Percentiles rank a stretch among this genome's conserved stretches.
phyloP scores from a whole-genome alignment of 2,329 filamentous ascomycete genomes.

The Metarhizium album region DNA sequence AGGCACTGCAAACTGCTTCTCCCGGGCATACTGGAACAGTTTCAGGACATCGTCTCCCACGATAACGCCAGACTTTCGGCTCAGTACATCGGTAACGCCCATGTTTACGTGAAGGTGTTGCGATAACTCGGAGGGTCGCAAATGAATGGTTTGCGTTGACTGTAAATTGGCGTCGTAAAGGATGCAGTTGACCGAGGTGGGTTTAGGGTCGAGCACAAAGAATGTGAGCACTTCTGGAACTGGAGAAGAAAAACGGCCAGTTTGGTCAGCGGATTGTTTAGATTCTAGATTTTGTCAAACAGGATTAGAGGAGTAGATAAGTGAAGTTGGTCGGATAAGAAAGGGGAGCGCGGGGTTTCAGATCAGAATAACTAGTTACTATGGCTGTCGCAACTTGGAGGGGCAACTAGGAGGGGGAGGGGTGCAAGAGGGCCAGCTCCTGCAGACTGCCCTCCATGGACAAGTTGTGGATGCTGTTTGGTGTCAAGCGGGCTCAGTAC shows the following conservation, averaged over 20 bases:
- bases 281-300: neutral
- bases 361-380: neutral
- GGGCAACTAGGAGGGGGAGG: neutral
- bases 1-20: conserved; percentile 81
- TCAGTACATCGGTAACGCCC: conserved; percentile 32
- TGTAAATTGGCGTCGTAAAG: neutral
- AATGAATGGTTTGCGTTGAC: neutral
- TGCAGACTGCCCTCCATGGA: neutral
- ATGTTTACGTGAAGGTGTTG: conserved; percentile 20
- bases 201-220: neutral
- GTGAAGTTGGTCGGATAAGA: neutral
- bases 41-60: conserved; percentile 42
- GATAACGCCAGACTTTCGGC: conserved; percentile 43
- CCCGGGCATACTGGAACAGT: conserved; percentile 83
- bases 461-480: too few species aligned
- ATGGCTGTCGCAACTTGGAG: conserved; percentile 3
- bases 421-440: neutral
- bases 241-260: neutral
- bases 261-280: neutral
- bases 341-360: neutral
- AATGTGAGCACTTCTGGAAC: neutral
- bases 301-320: neutral
- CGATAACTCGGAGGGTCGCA: neutral
- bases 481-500: too few species aligned
- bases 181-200: neutral